A percentile compares a stretch with the other conserved stretches of the same genome.
Evolutionary conservation across 2,329 filamentous ascomycete genomes (phyloP).

Genomic region (Penicillium sp.): DNA sequence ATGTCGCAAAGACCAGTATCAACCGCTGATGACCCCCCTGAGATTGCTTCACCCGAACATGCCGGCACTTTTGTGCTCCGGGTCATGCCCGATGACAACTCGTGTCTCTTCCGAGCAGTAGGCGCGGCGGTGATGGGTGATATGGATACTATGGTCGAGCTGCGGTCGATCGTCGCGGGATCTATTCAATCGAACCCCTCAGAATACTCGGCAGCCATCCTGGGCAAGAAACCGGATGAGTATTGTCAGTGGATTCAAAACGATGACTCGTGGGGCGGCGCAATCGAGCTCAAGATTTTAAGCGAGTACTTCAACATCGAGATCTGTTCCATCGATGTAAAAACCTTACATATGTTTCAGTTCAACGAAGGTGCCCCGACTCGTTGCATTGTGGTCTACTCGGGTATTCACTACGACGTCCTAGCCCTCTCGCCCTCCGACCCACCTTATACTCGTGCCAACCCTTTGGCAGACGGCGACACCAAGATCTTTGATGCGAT

Average conservation of each 20-base stretch:
- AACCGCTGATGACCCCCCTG: constrained; percentile 59
- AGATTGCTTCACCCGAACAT: constrained; percentile 58
- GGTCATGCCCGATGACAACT: constrained; percentile 97
- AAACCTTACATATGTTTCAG: constrained; percentile 64
- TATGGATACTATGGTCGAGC: constrained; percentile 67
- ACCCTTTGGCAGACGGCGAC: constrained; percentile 71
- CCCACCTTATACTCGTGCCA: constrained; percentile 55
- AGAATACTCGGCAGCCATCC: constrained; percentile 71
- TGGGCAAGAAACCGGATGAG: constrained; percentile 69
- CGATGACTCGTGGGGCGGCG: constrained; percentile 84
- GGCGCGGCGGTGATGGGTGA: constrained; percentile 72
- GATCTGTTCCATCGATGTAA: constrained; percentile 80
- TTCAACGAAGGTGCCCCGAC: constrained; percentile 74
- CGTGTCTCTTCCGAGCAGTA: constrained; percentile 88
- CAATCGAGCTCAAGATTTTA: constrained; percentile 83
- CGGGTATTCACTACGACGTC: constrained; percentile 90
- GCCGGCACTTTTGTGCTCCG: constrained; percentile 68
- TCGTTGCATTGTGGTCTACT: constrained; percentile 82
- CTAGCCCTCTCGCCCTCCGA: constrained; percentile 71
- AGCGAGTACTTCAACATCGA: constrained; percentile 83
- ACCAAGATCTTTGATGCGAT: constrained; percentile 68
- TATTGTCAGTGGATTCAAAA: constrained; percentile 83
- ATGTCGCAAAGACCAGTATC: constrained; percentile 45
- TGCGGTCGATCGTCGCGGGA: constrained; percentile 75
- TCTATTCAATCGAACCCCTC: constrained; percentile 73